phyloP scores from a whole-genome alignment of 78 protist species.

The Dictyostelium citrinum region DNA sequence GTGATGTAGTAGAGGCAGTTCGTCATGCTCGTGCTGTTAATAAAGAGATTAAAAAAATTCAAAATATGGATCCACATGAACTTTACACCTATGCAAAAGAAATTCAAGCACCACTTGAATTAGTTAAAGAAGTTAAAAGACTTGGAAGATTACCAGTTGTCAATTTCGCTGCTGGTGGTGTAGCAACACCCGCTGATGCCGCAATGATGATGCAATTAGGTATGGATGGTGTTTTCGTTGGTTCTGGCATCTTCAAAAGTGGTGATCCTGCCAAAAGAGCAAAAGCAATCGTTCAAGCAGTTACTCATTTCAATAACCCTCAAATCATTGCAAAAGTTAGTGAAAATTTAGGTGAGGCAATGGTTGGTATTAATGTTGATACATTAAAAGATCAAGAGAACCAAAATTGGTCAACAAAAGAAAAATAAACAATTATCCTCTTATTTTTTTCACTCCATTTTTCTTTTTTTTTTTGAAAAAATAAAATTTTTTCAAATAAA shows the following conservation, averaged over 20 bases:
- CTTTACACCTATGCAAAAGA: constrained; percentile 92
- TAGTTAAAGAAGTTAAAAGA: constrained; percentile 84
- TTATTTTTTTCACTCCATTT: background rate
- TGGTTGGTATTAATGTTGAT: constrained; percentile 91
- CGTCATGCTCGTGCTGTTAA: constrained; percentile 92
- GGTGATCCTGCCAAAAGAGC: constrained; percentile 95
- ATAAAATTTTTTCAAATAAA: too few species aligned
- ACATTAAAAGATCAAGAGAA: constrained; percentile 3
- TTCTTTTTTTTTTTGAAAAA: too few species aligned
- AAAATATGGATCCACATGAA: constrained; percentile 92
- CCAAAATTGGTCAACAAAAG: constrained; percentile 49
- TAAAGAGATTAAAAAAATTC: constrained; percentile 80
- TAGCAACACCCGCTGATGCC: constrained; percentile 98
- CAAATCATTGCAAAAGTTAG: constrained; percentile 82
- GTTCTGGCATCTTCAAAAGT: constrained; percentile 95
- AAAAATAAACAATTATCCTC: background rate
- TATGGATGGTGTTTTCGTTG: constrained; percentile 97
- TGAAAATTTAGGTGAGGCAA: constrained; percentile 89
- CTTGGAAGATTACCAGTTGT: constrained; percentile 97
- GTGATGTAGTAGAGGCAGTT: constrained; percentile 97
- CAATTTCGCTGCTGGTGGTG: constrained; percentile 98
- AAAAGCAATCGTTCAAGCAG: constrained; percentile 95
- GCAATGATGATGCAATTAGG: constrained; percentile 98
- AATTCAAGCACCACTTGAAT: constrained; percentile 91
- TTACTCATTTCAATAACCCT: constrained; percentile 92